Evolutionary conservation across 805 yeast species (phyloP).

Genomic region (Huiozyma naganishii): DNA sequence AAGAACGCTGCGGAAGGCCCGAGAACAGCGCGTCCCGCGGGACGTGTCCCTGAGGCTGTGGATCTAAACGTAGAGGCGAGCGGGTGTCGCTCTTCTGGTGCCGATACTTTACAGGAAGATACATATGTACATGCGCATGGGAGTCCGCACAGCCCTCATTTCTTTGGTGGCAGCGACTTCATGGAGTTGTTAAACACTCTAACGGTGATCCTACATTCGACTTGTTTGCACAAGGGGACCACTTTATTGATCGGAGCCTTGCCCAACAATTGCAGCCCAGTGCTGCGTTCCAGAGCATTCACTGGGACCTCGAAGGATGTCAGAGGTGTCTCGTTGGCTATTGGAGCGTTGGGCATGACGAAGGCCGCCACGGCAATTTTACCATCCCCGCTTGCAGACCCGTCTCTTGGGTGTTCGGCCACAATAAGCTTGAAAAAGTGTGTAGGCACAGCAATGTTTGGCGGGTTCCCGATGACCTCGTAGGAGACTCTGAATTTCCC

Average conservation of each 20-base stretch:
- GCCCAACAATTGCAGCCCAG: conserved; percentile 74
- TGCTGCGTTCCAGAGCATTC: conserved; percentile 76
- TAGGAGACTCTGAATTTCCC: conserved; percentile 79
- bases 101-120: no score
- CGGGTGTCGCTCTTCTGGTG: no score
- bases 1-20: no score
- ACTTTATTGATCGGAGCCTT: conserved; percentile 48
- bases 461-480: conserved; percentile 95
- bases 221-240: conserved; percentile 67
- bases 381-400: conserved; percentile 13
- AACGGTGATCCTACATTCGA: conserved; percentile 67
- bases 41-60: no score
- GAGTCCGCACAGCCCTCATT: no score
- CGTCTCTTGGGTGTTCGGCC: conserved; percentile 51
- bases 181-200: conserved; percentile 54
- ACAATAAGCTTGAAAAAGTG: conserved; percentile 88
- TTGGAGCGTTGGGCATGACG: conserved; percentile 81
- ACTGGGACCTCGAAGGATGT: conserved; percentile 76
- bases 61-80: no score
- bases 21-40: no score
- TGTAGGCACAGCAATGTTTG: conserved; percentile 93
- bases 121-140: no score
- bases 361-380: conserved; percentile 76
- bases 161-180: background rate
- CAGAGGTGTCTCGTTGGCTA: conserved; percentile 61